These are phyloP conservation scores for Chrysopogon serrulatus DNA, from an alignment of 176 grass and related monocot species.

Conservation along the genomic window DNA sequence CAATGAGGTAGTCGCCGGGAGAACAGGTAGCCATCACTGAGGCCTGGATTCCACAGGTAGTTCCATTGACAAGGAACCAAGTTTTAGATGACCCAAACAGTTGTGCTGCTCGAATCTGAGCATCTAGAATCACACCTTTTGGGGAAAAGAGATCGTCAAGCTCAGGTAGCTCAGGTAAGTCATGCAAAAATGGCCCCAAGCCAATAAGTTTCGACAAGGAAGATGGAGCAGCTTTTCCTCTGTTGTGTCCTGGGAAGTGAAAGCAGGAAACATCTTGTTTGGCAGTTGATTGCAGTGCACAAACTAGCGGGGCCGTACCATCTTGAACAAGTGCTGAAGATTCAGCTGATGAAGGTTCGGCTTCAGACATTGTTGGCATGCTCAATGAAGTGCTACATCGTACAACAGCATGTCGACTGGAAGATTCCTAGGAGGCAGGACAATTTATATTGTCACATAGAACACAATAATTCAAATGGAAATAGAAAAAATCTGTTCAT, in stretches of 20 bases:
- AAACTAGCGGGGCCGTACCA: slow-evolving; percentile 42
- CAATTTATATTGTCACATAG: background rate
- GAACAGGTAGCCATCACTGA: slow-evolving; percentile 86
- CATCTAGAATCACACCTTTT: slow-evolving; percentile 70
- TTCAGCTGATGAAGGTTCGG: slow-evolving; percentile 8
- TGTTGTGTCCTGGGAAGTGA: slow-evolving; percentile 91
- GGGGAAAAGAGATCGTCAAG: slow-evolving; percentile 86
- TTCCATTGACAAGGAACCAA: slow-evolving; percentile 85
- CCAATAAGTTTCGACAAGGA: slow-evolving; percentile 51
- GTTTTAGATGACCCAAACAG: slow-evolving; percentile 74
- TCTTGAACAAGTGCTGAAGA: background rate
- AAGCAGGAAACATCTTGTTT: slow-evolving; percentile 67
- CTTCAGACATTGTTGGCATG: background rate
- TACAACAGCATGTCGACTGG: background rate
- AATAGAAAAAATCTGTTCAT: background rate
- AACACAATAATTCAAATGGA: background rate
- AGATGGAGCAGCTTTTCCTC: slow-evolving; percentile 55
- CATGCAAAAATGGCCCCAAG: slow-evolving; percentile 35
- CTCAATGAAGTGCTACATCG: slow-evolving; percentile 7
- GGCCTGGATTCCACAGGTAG: slow-evolving; percentile 84
- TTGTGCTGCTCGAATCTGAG: slow-evolving; percentile 47
- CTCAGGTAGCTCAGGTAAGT: slow-evolving; percentile 76
- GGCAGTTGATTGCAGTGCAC: slow-evolving; percentile 64
- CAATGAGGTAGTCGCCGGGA: slow-evolving; percentile 49
- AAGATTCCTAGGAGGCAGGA: slow-evolving; percentile 26